Evolutionary conservation across 108 stramenopile genomes (phyloP).

Genomic region (Cyclotella choctawhatcheeana): DNA sequence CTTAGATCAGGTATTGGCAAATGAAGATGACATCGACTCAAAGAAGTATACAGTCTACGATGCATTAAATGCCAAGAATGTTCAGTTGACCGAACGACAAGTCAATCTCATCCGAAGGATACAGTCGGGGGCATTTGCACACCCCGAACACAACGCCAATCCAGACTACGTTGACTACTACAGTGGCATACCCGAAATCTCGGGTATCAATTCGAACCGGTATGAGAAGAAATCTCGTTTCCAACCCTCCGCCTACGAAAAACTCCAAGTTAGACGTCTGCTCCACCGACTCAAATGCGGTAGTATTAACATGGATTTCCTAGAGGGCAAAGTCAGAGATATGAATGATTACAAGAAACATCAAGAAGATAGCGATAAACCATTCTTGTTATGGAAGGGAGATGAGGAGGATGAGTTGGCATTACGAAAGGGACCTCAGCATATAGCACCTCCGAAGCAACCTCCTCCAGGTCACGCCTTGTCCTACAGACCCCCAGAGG

Average conservation of each 20-base stretch:
- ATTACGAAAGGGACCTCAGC: constrained; percentile 90
- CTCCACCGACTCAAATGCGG: constrained; percentile 91
- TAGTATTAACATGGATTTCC: constrained; percentile 84
- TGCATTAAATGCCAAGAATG: constrained; percentile 91
- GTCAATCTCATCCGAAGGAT: constrained; percentile 93
- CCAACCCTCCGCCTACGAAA: constrained; percentile 91
- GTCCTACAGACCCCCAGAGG: constrained; percentile 96
- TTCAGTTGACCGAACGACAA: constrained; percentile 89
- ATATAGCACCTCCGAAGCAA: constrained; percentile 97
- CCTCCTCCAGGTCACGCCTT: constrained; percentile 96
- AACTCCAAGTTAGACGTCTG: constrained; percentile 84
- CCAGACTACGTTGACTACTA: constrained; percentile 95
- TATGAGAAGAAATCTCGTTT: constrained; percentile 82
- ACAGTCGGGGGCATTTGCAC: constrained; percentile 94
- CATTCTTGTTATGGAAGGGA: constrained; percentile 93
- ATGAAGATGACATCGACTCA: constrained; percentile 67
- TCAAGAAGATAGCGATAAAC: constrained; percentile 60
- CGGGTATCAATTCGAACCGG: constrained; percentile 78
- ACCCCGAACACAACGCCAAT: constrained; percentile 94
- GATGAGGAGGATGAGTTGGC: constrained; percentile 92
- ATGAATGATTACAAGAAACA: constrained; percentile 70
- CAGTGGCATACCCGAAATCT: constrained; percentile 82
- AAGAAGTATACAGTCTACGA: constrained; percentile 91
- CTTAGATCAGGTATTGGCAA: constrained; percentile 76
- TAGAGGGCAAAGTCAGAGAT: constrained; percentile 78